Evolutionary conservation across 2,329 filamentous ascomycete species (phyloP).

Genomic region (Nigrospora osmanthi): DNA sequence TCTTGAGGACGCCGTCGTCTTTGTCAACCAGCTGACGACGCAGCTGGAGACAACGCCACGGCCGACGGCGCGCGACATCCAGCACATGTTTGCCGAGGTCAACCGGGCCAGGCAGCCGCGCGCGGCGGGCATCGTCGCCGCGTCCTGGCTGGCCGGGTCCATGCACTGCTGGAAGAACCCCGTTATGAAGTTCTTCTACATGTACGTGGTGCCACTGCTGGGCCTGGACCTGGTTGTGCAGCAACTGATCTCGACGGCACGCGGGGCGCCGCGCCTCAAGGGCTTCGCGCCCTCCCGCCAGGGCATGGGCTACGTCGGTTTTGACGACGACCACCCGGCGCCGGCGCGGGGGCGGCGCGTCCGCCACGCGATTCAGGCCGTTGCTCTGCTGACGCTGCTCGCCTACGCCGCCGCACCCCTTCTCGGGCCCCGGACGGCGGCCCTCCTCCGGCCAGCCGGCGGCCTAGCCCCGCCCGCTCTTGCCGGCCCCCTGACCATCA

Average conservation of each 20-base stretch:
- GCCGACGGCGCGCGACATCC: background rate
- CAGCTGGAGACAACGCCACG: background rate
- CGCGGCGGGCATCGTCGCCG: background rate
- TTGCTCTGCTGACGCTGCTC: background rate
- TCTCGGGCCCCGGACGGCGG: background rate
- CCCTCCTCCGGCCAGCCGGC: background rate
- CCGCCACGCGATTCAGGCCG: background rate
- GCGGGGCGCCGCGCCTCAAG: background rate
- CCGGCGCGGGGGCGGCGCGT: background rate
- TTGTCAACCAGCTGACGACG: background rate
- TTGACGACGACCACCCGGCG: background rate
- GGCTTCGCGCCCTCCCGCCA: background rate
- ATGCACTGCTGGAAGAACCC: conserved; percentile 1
- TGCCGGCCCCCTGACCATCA: background rate
- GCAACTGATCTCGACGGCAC: background rate
- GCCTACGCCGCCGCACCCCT: background rate
- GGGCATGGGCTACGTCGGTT: background rate
- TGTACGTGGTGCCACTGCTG: background rate
- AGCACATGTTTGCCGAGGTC: background rate
- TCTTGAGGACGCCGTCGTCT: conserved; percentile 1
- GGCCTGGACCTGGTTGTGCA: background rate
- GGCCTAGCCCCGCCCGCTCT: background rate
- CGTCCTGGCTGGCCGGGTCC: background rate
- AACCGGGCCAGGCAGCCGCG: background rate
- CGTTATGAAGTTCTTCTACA: background rate